Percentiles rank a stretch among this genome's conserved stretches.
Conservation (phyloP, 2,329 filamentous ascomycete genomes). For the Sporothrix pseudoabietina region DNA sequence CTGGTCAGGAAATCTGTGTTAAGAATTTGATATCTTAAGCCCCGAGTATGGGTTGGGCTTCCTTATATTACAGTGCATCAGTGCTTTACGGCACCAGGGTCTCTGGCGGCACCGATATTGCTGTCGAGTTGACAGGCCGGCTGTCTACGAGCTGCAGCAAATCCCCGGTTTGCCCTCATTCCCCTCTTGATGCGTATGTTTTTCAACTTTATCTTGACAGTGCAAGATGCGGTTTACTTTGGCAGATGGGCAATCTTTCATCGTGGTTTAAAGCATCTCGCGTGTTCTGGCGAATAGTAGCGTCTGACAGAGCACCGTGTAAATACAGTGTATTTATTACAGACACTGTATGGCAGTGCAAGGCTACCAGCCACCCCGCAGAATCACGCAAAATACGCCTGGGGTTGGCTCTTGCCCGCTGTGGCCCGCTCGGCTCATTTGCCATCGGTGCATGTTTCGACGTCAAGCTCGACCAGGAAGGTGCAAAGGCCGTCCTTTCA, state of each 20-base stretch:
- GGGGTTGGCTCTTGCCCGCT: not conserved
- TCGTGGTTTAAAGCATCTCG: not conserved
- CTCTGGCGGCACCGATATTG: not conserved
- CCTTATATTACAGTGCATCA: not conserved
- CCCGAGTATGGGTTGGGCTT: not conserved
- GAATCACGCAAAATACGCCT: slow-evolving; percentile 26
- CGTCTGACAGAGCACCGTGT: not conserved
- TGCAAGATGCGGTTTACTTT: not conserved
- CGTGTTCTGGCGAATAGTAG: not conserved
- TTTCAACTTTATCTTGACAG: not conserved
- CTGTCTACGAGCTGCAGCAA: not conserved
- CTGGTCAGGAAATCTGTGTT: not conserved
- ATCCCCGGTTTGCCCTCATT: not conserved
- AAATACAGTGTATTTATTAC: not conserved
- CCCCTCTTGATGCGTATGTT: not conserved
- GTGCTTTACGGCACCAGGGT: not conserved
- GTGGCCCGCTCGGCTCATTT: slow-evolving; percentile 23
- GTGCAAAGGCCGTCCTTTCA: slow-evolving; percentile 16
- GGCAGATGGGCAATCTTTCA: not conserved
- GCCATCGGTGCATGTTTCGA: slow-evolving; percentile 27
- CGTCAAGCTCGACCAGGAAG: slow-evolving; percentile 30
- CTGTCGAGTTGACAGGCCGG: not conserved
- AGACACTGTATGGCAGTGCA: slow-evolving; percentile 15
- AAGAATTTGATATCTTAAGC: too few species aligned
- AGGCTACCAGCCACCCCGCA: slow-evolving; percentile 17